A percentile compares a stretch with the other conserved stretches of the same genome.
Evolutionary conservation across 192 early-diverging fungal species (phyloP).

Genomic region (Gigaspora rosea): DNA sequence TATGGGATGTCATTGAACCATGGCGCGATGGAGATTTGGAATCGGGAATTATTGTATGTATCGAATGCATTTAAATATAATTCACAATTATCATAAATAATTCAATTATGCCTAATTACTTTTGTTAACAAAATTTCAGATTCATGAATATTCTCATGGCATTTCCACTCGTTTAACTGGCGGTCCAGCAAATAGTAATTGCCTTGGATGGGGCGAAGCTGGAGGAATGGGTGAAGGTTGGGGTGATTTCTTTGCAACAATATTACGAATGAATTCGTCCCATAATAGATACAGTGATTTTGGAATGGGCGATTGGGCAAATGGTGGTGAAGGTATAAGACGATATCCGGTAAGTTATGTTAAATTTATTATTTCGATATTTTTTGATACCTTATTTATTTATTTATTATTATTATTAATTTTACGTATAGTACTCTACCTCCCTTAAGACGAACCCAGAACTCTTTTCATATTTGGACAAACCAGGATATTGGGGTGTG

Average conservation of each 20-base stretch:
- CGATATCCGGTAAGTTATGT: conserved; percentile 55
- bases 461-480: conserved; percentile 75
- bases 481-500: conserved; percentile 87
- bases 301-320: conserved; percentile 81
- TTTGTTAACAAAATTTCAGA: conserved; percentile 32
- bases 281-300: conserved; percentile 62
- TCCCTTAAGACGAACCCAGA: conserved; percentile 73
- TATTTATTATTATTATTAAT: conserved; percentile 16
- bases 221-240: conserved; percentile 97
- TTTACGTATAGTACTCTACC: conserved; percentile 71
- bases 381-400: neutral
- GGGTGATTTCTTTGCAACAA: conserved; percentile 90
- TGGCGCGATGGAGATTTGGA: conserved; percentile 87
- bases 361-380: too few relatives aligned
- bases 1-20: conserved; percentile 78
- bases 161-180: conserved; percentile 91
- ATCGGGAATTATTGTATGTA: conserved; percentile 74
- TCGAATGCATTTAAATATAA: neutral
- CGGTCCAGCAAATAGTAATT: conserved; percentile 87
- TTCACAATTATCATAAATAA: neutral
- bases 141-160: conserved; percentile 95
- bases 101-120: neutral
- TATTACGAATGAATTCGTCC: conserved; percentile 62
- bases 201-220: conserved; percentile 84
- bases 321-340: conserved; percentile 87